Evolutionary conservation across 2,329 filamentous ascomycete species (phyloP), one percentile per base, ranked within the genome.

Genomic region (Ceratocystis eucalypticola): DNA sequence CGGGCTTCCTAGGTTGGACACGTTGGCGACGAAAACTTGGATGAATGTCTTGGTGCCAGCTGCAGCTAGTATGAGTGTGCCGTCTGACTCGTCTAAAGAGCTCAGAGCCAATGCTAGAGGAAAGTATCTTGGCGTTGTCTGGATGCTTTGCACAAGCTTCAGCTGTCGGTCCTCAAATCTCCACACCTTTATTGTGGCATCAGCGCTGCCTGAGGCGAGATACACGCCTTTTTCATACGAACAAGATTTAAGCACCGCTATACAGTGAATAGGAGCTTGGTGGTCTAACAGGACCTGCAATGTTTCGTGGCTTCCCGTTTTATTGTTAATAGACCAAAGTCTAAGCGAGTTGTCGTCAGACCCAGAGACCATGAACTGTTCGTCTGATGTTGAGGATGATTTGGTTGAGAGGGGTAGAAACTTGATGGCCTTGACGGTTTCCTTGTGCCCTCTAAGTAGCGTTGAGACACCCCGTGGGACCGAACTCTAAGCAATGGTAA

Each of bases 31-130:
- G 70, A 88, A 93, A 10, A 97, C 80, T 71, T 96, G 91, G 61
- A 99, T 84, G n/a, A 80, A 82, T 66, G 87, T 87, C 68, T 84
- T 87, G 1, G 94, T 97, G 2, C 94, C 94, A 2, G 88, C 91
- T n/a, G 89, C 85, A 2, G 92, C 93, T 64, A 99, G 80, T 33
- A 93, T 77, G 64, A 88, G 77, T 1, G 80, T 79, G 12, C 81
- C 77, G 1, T 77, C 76, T 7, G 77, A 77, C 41, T 73, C 75
- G 62, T 82, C 80, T 1, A 95, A 79, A 1, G 75, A 74, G 64
- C 82, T 83, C 61, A 96, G 74, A 0, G 91, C 88, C 20, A 96
- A 74, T 7, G 88, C 81, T 41, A 97, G 77, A 1, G 94, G 91
- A 70, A 97, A 91, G 75, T 88, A 95, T 68, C 85, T 87, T 6